phyloP scores from a whole-genome alignment of 371 early-diverging fungal genomes.

The Syncephalis plumigaleata region DNA sequence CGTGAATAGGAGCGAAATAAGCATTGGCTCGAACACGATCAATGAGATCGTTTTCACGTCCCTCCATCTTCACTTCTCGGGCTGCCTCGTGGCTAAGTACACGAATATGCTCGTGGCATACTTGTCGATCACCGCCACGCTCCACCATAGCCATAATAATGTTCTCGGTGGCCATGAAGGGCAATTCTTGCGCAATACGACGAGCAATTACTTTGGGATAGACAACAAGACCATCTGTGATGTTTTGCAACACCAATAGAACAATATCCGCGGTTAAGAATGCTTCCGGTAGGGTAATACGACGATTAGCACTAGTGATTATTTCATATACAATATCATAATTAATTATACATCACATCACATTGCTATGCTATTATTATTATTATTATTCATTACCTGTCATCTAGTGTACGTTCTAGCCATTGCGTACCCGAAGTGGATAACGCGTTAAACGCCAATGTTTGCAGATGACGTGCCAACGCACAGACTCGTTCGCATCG shows the following conservation, averaged over 20 bases:
- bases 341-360: too few relatives aligned
- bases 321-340: too few relatives aligned
- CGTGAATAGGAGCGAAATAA: constrained; percentile 73
- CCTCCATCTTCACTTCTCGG: constrained; percentile 76
- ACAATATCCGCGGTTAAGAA: constrained; percentile 95
- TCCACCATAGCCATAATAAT: constrained; percentile 97
- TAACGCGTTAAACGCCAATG: constrained; percentile 72
- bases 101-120: constrained; percentile 91
- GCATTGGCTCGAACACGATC: constrained; percentile 61
- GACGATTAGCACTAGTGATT: constrained; percentile 66
- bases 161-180: constrained; percentile 98
- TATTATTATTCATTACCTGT: constrained; percentile 21
- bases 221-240: constrained; percentile 89
- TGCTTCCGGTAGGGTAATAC: constrained; percentile 91
- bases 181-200: constrained; percentile 85
- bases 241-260: constrained; percentile 83
- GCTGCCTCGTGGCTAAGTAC: constrained; percentile 91
- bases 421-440: constrained; percentile 88
- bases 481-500: constrained; percentile 92
- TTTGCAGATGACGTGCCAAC: constrained; percentile 88
- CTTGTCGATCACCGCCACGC: constrained; percentile 92
- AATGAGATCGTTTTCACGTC: constrained; percentile 88
- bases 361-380: not conserved
- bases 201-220: constrained; percentile 89
- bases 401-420: constrained; percentile 95